Evolutionary conservation across 768 basidiomycete genomes (phyloP), one percentile per base, ranked within the genome.

Genomic region (Pleurotus cornucopiae): DNA sequence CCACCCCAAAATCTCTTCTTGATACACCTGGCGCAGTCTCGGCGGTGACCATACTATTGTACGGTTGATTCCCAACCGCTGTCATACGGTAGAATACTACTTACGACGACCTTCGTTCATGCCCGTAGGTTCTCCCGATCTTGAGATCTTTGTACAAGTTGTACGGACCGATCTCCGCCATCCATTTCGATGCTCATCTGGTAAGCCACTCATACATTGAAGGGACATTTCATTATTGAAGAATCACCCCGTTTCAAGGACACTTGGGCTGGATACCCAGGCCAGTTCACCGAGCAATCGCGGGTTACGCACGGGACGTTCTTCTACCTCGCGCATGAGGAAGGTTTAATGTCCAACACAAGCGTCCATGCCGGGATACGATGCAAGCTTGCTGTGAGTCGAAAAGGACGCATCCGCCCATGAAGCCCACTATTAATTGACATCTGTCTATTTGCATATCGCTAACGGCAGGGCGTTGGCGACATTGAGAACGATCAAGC

Each of bases 21-120:
- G 16, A 21, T 20, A n/a, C 44, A 12, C 21, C 34, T 40, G 39
- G 0, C 9, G n/a, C 55, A 87, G 87, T 70, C 74, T 91, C 25
- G 94, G 94, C 21, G 93, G 93, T 5, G 93, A 94, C 64, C 93
- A 94, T 67, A 91, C 91, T 12, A 89, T 94, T 60, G 91, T 87
- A 46, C 58, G 30, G 30, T 34, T 34, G 30, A 34, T 34, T 34
- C 2, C 7, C 9, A 34, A 3, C 30, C 2, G 30, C 30, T 34
- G 6, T 34, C 30, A 34, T 34, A 34, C 30, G 30, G 30, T 34
- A 34, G 9, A 34, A 34, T 34, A 34, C 30, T 34, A 34, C 71
- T 62, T 6, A 40, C 37, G 11, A 20, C 20, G 18, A 2, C n/a
- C 51, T 23, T 73, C 63, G 34, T 77, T 80, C 1, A 9, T 61